These are phyloP conservation scores for Lentinula lateritia DNA, from an alignment of 768 basidiomycete genomes.

Conservation along the genomic window DNA sequence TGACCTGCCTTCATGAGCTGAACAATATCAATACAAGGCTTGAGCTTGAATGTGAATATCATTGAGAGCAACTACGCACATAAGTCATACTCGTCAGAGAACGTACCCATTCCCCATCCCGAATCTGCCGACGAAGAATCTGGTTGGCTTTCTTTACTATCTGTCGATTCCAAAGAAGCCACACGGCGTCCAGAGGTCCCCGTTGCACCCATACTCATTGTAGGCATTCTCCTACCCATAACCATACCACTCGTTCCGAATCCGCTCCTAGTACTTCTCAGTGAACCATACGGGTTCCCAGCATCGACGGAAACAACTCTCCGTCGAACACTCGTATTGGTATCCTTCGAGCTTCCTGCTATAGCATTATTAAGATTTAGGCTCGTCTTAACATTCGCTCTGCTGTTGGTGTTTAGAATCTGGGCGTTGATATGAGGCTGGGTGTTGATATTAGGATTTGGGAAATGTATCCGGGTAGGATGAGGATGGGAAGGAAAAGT, in stretches of 20 bases:
- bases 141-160: background rate
- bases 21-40: background rate
- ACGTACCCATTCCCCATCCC: background rate
- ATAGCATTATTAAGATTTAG: background rate
- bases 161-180: background rate
- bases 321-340: background rate
- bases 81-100: slow-evolving; percentile 76
- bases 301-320: slow-evolving; percentile 5
- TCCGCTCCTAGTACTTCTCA: background rate
- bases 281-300: background rate
- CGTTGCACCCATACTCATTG: background rate
- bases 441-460: background rate
- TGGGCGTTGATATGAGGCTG: background rate
- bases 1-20: slow-evolving; percentile 71
- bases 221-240: background rate
- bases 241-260: background rate
- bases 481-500: too few species aligned
- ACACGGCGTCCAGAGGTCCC: background rate
- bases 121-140: background rate
- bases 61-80: slow-evolving; percentile 38
- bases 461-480: too few species aligned
- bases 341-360: background rate
- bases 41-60: too few species aligned
- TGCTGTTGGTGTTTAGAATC: too few species aligned
- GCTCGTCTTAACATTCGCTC: too few species aligned